Percentiles rank a stretch among this genome's conserved stretches.
phyloP scores from a whole-genome alignment of 306 rosid species.

The Medicago lupulina region DNA sequence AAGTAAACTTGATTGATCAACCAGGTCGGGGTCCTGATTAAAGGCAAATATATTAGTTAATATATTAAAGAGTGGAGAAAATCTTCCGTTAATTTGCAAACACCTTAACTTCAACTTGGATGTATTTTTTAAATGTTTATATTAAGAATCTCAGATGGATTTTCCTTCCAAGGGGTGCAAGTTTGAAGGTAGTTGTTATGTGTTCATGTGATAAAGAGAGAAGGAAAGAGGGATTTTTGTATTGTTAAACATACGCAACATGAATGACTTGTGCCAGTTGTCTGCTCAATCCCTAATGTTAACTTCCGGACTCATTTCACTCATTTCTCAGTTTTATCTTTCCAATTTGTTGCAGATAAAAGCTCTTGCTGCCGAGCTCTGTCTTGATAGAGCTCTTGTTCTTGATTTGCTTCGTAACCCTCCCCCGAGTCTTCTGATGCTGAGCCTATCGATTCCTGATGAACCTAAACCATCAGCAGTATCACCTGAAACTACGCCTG shows the following conservation, averaged over 20 bases:
- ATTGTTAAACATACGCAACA: constrained; percentile 16
- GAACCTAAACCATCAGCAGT: constrained; percentile 48
- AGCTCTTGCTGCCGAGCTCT: constrained; percentile 86
- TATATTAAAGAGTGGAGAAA: background rate
- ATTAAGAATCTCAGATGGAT: background rate
- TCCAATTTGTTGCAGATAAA: constrained; percentile 66
- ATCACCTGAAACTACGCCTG: constrained; percentile 49
- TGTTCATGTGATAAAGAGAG: background rate
- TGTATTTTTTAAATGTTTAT: background rate
- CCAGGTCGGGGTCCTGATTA: constrained; percentile 11
- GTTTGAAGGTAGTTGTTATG: constrained; percentile 26
- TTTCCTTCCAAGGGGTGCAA: constrained; percentile 27
- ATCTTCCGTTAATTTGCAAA: constrained; percentile 25
- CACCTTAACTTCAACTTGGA: background rate
- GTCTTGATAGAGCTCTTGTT: constrained; percentile 87
- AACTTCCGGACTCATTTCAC: constrained; percentile 33
- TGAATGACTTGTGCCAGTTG: constrained; percentile 21
- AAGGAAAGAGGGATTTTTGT: constrained; percentile 4
- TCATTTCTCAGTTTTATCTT: constrained; percentile 33
- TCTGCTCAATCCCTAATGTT: background rate
- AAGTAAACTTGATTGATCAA: background rate
- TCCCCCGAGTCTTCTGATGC: constrained; percentile 79
- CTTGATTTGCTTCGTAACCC: constrained; percentile 89
- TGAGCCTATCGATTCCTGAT: constrained; percentile 79
- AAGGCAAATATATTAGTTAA: background rate